Evolutionary conservation across 1,139 yeast genomes (phyloP), one percentile per base, ranked within the genome.

Genomic region (Suhomyces atakaporum): DNA sequence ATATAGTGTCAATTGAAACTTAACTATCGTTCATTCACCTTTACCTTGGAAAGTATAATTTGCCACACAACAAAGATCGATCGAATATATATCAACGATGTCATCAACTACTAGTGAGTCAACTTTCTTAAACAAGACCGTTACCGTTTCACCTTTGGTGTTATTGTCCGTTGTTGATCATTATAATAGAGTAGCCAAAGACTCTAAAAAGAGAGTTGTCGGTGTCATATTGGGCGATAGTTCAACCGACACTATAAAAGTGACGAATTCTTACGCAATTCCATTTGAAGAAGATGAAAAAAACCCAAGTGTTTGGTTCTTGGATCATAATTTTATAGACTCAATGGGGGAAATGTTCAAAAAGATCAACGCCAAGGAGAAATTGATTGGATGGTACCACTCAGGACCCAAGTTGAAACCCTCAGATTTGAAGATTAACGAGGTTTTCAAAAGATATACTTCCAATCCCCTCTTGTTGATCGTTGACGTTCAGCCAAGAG

Each of bases 301-400:
- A 62, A 86, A 88, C 60, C 78, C 95, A 2, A 81, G 81, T n/a
- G 97, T 94, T 31, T 94, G 98, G 97, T 94, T 92, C 56, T 71
- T 94, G 54, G 98, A 94, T 59, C 98, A 94, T 65, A 92, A 94
- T 59, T 94, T 83, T 59, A 88, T 94, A 45, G 98, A 92, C 56
- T 78, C 87, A 38, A 94, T 94, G 99, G 84, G 92, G 45, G 97
- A 89, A 50, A 94, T 94, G 99, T 92, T 88, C 66, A 88, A 86
- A 60, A 92, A 94, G 63, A 92, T 92, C 58, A 92, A 90, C 66
- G 99, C 98, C 18, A 88, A 87, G 66, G 99, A 94, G 60, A 86
- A 81, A 60, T 73, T 94, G 41, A 82, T 94, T 60, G 99, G 99
- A 8, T 94, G 99, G 99, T 94, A 94, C 58, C 99, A 94, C 60